Evolutionary conservation across 2,329 filamentous ascomycete species (phyloP).

Genomic region (Colletotrichum orchidophilum): DNA sequence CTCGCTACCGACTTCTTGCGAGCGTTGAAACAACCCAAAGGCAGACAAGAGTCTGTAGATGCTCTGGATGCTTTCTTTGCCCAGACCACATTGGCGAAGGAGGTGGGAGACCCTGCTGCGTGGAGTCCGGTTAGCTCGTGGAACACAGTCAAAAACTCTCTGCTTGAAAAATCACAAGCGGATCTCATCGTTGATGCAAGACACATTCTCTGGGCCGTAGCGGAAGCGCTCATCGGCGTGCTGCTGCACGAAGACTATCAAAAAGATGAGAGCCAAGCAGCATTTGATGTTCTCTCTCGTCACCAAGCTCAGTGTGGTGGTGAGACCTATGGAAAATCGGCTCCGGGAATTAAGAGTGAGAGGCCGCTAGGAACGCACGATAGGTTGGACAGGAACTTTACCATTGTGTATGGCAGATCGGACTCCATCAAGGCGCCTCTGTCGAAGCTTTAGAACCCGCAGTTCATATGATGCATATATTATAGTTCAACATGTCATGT

Average conservation of each 20-base stretch:
- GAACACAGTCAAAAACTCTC: slow-evolving; percentile 47
- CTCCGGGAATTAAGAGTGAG: neutral
- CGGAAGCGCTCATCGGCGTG: slow-evolving; percentile 54
- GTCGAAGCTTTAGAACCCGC: neutral
- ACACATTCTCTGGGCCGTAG: slow-evolving; percentile 52
- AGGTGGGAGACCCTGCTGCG: slow-evolving; percentile 9
- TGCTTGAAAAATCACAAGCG: slow-evolving; percentile 47
- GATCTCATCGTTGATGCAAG: slow-evolving; percentile 58
- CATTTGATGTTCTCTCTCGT: slow-evolving; percentile 47
- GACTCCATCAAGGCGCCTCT: neutral
- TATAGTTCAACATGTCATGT: neutral
- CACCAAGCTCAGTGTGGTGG: slow-evolving; percentile 34
- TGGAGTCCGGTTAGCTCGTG: slow-evolving; percentile 49
- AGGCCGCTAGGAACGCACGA: neutral
- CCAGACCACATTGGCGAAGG: neutral
- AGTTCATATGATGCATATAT: neutral
- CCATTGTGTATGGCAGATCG: slow-evolving; percentile 48
- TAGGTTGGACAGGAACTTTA: slow-evolving; percentile 42
- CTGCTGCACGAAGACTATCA: slow-evolving; percentile 53
- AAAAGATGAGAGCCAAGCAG: slow-evolving; percentile 46
- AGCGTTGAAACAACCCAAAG: slow-evolving; percentile 56
- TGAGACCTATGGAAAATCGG: neutral
- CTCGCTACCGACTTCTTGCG: slow-evolving; percentile 54
- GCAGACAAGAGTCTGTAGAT: slow-evolving; percentile 47
- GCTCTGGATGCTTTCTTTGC: slow-evolving; percentile 54